A percentile compares a stretch with the other conserved stretches of the same genome.
phyloP scores from a whole-genome alignment of 1,284 basidiomycete species.

The Irpex sp. region DNA sequence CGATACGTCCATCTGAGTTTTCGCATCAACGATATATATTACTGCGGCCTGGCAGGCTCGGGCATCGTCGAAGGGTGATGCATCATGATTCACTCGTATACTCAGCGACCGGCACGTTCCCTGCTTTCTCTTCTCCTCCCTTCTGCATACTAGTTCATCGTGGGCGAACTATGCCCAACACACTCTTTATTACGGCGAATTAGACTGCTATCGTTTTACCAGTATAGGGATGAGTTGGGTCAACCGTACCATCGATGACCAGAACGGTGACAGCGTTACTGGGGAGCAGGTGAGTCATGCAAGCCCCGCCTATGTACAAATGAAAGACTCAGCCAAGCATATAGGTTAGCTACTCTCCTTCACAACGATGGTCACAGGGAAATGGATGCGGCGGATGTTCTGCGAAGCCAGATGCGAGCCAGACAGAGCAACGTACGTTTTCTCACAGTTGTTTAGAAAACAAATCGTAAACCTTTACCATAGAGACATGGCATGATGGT shows the following conservation, averaged over 20 bases:
- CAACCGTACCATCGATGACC: slow-evolving; percentile 6
- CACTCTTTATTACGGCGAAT: too few relatives aligned
- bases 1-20: too few relatives aligned
- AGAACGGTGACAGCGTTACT: background rate
- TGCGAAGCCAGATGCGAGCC: background rate
- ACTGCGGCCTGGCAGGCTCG: too few relatives aligned
- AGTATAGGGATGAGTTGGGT: slow-evolving; percentile 1
- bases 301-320: background rate
- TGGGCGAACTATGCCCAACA: too few relatives aligned
- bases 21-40: too few relatives aligned
- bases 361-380: background rate
- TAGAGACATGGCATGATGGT: slow-evolving; percentile 9
- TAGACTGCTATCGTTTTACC: too few relatives aligned
- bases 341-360: background rate
- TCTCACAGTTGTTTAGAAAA: background rate
- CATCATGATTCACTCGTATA: too few relatives aligned
- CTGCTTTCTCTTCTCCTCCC: too few relatives aligned
- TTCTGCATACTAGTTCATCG: too few relatives aligned
- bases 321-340: background rate
- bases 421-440: background rate
- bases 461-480: background rate
- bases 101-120: too few relatives aligned
- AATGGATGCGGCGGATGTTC: background rate
- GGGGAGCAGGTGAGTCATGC: background rate
- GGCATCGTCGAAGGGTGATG: too few relatives aligned